Conservation (phyloP, 2,329 filamentous ascomycete genomes). For the Nannizzia gypsea region DNA sequence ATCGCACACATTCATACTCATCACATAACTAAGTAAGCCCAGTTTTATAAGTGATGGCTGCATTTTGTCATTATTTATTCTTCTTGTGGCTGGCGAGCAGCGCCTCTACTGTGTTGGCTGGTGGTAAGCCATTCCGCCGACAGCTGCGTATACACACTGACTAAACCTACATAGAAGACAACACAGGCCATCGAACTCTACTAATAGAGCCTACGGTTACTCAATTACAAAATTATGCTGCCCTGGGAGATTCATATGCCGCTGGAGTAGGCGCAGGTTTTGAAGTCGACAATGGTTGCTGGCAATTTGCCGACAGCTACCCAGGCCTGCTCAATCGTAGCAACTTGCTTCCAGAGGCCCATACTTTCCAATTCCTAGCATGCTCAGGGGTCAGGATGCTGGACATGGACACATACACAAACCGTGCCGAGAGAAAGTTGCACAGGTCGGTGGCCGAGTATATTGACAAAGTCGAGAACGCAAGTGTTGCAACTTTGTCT, state of each 20-base stretch:
- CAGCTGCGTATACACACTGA: neutral
- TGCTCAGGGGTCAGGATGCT: constrained; percentile 19
- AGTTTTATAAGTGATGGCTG: neutral
- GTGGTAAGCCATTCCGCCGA: neutral
- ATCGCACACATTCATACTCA: neutral
- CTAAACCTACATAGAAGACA: neutral
- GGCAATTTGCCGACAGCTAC: constrained; percentile 19
- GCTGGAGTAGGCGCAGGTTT: constrained; percentile 19
- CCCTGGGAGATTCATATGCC: constrained; percentile 21
- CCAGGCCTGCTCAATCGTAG: constrained; percentile 16
- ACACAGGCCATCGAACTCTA: neutral
- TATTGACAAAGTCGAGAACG: constrained; percentile 8
- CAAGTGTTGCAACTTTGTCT: constrained; percentile 14
- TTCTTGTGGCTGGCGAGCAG: neutral
- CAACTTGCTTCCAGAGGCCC: constrained; percentile 10
- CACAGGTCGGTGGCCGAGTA: constrained; percentile 8
- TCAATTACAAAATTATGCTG: constrained; percentile 16
- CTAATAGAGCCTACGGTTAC: too few relatives aligned
- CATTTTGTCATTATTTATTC: neutral
- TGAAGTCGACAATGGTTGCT: constrained; percentile 14
- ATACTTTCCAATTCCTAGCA: constrained; percentile 17
- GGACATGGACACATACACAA: constrained; percentile 13
- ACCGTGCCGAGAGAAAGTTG: constrained; percentile 3
- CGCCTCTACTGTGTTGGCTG: neutral
- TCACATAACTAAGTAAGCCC: neutral